Evolutionary conservation across 768 basidiomycete species (phyloP), one percentile per base, ranked within the genome.

Genomic region (Leccinum incarnatum): DNA sequence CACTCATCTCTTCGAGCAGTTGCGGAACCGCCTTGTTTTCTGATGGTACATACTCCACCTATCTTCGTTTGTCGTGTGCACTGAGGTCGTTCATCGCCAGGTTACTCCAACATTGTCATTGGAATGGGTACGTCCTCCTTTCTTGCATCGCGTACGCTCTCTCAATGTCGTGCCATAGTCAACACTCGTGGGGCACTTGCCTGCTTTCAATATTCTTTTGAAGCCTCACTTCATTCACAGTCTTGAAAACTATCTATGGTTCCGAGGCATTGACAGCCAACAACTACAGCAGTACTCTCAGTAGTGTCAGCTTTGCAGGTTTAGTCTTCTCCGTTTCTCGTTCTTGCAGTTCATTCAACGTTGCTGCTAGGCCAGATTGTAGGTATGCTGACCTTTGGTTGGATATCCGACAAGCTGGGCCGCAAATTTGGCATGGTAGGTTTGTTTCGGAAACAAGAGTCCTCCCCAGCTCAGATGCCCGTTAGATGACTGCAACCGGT

Each of bases 21-120:
- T 93, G 91, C 70, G 91, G 91, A 68, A 94, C 92, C 3, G 91
- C 92, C 46, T 77, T 93, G 48, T 93, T 94, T 75, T 92, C 91
- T 27, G 91, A 94, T 71, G 91, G 91, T 88, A 73, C 27, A 64
- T 37, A 11, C 21, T 25, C 54, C 36, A 36, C 15, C 17, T 17
- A 40, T 40, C 7, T 8, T 56, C 12, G 1, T 36, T n/a, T 9
- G 19, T 60, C 30, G 15, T 21, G 27, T 55, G 29, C 32, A 32
- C 52, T 62, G 37, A 68, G 8, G 15, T 27, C 25, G 46, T 56
- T 52, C 23, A 46, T 49, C 52, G 53, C 53, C 57, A 91, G 89
- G 90, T 29, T 93, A 92, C 69, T 87, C 90, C 23, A 92, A 92
- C 70, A 84, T 83, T 69, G 78, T 91, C 65, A 91, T 93, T 64